Evolutionary conservation across 2,329 filamentous ascomycete species (phyloP).

Genomic region (Helotiales sp.): DNA sequence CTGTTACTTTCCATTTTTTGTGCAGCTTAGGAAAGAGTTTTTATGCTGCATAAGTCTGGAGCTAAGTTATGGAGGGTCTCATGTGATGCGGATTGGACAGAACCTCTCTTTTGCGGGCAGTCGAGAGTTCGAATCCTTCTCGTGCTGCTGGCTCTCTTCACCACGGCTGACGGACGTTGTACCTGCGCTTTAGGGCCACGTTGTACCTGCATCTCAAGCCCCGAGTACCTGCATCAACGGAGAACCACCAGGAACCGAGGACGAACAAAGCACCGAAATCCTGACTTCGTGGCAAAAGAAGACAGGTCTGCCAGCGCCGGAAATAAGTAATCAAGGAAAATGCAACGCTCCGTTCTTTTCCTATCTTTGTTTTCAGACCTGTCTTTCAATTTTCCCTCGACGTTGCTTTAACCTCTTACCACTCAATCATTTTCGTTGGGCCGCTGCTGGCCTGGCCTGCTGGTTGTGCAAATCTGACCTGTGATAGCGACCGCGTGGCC

Average conservation of each 20-base stretch:
- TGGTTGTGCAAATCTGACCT: background rate
- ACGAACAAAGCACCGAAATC: background rate
- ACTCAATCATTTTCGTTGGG: background rate
- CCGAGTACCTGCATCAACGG: slow-evolving; percentile 8
- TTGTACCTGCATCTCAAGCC: background rate
- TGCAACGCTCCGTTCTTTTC: background rate
- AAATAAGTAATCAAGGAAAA: background rate
- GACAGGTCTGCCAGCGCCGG: slow-evolving; percentile 11
- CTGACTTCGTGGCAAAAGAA: slow-evolving; percentile 20
- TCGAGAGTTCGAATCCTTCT: background rate
- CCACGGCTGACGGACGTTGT: background rate
- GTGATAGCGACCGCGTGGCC: background rate
- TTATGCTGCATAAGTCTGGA: slow-evolving; percentile 19
- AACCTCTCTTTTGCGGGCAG: background rate
- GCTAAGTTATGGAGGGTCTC: background rate
- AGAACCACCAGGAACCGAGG: background rate
- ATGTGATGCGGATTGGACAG: background rate
- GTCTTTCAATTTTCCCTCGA: background rate
- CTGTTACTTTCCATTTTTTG: slow-evolving; percentile 4
- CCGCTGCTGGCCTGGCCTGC: background rate
- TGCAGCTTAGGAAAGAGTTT: slow-evolving; percentile 22
- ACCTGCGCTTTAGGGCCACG: background rate
- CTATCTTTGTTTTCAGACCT: background rate
- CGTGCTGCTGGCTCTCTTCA: background rate
- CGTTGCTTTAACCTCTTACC: background rate